Evolutionary conservation across 345 rosid species (phyloP), one percentile per base, ranked within the genome.

Genomic region (Sonneratia alba): DNA sequence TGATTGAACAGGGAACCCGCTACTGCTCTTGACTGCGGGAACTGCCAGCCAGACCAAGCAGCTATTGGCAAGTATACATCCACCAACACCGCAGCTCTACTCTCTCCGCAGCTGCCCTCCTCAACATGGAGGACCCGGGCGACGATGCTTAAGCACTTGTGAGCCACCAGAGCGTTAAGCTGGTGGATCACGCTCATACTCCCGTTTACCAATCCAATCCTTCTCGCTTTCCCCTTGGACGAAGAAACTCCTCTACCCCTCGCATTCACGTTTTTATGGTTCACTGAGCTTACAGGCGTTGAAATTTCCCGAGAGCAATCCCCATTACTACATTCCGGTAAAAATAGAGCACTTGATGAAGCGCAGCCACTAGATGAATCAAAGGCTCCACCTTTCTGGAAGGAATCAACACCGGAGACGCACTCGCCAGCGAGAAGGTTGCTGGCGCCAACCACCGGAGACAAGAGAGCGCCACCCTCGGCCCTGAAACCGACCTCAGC

Each of bases 11-110:
- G 77, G 18, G 91, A 73, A 68, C 85, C 88, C 53, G 96, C 97
- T 61, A 84, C 61, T 18, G 92, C 69, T 7, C 81, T 80, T 0
- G 75, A 85, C 73, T 77, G 85, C 0, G 97, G 93, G 72, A 95
- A 90, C 81, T 92, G 99, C 97, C 96, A 88, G 7, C 92, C 96
- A 9, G 87, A 75, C 96, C 93, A 90, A 72, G 87, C 45, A 16
- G 79, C 87, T 70, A 86, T 19, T 24, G 90, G 97, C 68, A 95
- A 69, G 70, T 79, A 87, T 15, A 90, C 90, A 75, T 95, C 99
- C 19, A 90, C 92, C 61, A 95, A 79, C 66, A 89, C 88, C 37
- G 85, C 86, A 24, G 78, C 92, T 73, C 93, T 83, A 6, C 77
- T 80, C 62, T 81, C 86, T 47, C 78, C 85, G 48, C 56, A 56